Conservation (phyloP, 441 rosid species). For the Erodium texanum region DNA sequence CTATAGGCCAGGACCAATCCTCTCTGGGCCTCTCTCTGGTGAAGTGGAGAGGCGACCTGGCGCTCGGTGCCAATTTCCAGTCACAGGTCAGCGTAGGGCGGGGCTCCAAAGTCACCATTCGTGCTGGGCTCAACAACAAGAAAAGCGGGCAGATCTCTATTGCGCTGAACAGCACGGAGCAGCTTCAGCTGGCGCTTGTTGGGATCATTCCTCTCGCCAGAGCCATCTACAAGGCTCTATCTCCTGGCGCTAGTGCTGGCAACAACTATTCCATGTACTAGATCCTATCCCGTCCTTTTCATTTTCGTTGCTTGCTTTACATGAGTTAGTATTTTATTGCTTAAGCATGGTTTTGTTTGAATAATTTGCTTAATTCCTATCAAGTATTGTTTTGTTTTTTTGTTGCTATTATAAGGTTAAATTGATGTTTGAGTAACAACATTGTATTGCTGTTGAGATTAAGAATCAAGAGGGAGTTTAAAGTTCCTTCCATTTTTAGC, state of each 20-base stretch:
- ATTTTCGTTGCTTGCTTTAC: neutral
- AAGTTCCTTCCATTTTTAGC: no score
- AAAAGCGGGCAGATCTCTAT: slow-evolving; percentile 67
- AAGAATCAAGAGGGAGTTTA: no score
- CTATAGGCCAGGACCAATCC: slow-evolving; percentile 75
- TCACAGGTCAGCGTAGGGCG: slow-evolving; percentile 75
- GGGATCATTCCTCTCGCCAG: neutral
- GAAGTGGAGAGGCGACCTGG: slow-evolving; percentile 90
- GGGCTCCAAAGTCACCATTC: slow-evolving; percentile 58
- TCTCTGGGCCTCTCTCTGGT: slow-evolving; percentile 72
- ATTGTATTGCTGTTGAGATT: neutral
- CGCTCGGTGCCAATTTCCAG: slow-evolving; percentile 73
- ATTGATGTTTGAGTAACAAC: neutral
- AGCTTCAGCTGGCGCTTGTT: slow-evolving; percentile 74
- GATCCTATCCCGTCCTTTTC: neutral
- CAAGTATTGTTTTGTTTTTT: neutral
- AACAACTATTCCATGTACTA: neutral
- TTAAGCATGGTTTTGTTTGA: neutral
- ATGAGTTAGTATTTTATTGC: neutral
- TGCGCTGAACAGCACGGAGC: slow-evolving; percentile 79
- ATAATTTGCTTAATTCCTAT: neutral
- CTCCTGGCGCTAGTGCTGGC: neutral
- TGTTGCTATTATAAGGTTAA: neutral
- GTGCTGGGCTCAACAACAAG: slow-evolving; percentile 89
- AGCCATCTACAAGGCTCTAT: neutral